Conservation (phyloP, 768 basidiomycete genomes). For the Naematelia aurantialba region DNA sequence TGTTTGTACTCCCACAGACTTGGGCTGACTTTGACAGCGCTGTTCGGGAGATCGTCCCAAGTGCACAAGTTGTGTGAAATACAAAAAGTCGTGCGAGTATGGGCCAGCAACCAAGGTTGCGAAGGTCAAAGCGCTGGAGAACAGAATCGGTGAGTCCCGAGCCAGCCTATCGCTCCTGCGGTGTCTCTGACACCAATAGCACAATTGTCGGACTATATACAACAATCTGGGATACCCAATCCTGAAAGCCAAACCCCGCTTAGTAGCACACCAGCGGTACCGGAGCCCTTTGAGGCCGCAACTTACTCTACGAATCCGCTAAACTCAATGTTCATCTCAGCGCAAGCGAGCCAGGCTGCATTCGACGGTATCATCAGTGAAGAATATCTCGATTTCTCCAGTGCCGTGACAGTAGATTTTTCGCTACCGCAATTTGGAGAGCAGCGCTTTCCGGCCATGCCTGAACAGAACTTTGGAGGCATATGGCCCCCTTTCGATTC, state of each 20-base stretch:
- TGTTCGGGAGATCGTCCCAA: slow-evolving; percentile 34
- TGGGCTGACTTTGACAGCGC: slow-evolving; percentile 12
- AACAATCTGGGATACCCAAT: slow-evolving; percentile 2
- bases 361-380: not conserved
- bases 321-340: not conserved
- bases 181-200: slow-evolving; percentile 3
- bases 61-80: slow-evolving; percentile 37
- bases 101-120: slow-evolving; percentile 10
- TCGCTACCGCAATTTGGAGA: not conserved
- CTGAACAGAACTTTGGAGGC: not conserved
- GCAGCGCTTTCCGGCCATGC: not conserved
- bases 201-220: slow-evolving; percentile 16
- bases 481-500: not conserved
- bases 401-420: not conserved
- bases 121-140: slow-evolving; percentile 13
- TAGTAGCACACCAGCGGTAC: slow-evolving; percentile 14
- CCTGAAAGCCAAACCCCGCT: slow-evolving; percentile 6
- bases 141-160: slow-evolving; percentile 7
- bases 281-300: slow-evolving; percentile 3
- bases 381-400: not conserved
- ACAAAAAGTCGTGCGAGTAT: slow-evolving; percentile 40
- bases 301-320: not conserved
- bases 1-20: not conserved
- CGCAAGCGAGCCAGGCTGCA: not conserved
- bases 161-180: not conserved